Percentiles rank a stretch among this genome's conserved stretches.
These are phyloP conservation scores for Colletotrichum agaves DNA, from an alignment of 2,329 filamentous ascomycete species.

Conservation along the genomic window DNA sequence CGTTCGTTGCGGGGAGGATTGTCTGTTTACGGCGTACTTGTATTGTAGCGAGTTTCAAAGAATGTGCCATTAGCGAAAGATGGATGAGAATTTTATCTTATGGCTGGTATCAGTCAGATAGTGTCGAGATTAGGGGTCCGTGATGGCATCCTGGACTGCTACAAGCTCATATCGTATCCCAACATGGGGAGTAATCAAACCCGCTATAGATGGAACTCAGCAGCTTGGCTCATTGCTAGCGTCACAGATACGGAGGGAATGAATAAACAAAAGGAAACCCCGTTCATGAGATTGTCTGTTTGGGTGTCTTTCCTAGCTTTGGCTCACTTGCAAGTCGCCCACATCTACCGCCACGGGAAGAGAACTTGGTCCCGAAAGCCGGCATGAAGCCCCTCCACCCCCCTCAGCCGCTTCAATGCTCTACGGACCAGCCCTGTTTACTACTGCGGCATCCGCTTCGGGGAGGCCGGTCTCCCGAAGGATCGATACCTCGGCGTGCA, in stretches of 20 bases:
- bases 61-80: too few relatives aligned
- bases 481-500: conserved; percentile 30
- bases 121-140: too few relatives aligned
- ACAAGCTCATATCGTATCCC: background rate
- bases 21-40: too few relatives aligned
- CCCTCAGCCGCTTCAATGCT: background rate
- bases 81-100: too few relatives aligned
- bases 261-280: rapidly evolving
- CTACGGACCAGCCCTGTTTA: background rate
- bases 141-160: too few relatives aligned
- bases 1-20: too few relatives aligned
- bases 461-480: background rate
- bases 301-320: rapidly evolving
- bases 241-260: background rate
- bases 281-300: background rate
- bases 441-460: background rate
- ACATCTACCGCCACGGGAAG: background rate
- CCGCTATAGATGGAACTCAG: background rate
- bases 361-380: background rate
- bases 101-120: too few relatives aligned
- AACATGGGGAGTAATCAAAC: background rate
- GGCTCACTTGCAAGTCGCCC: too few relatives aligned
- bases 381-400: background rate
- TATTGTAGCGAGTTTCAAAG: too few relatives aligned
- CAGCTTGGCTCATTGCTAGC: background rate